phyloP scores from a whole-genome alignment of 129 eudicot genomes.

The Pseudognaphalium luteoalbum region DNA sequence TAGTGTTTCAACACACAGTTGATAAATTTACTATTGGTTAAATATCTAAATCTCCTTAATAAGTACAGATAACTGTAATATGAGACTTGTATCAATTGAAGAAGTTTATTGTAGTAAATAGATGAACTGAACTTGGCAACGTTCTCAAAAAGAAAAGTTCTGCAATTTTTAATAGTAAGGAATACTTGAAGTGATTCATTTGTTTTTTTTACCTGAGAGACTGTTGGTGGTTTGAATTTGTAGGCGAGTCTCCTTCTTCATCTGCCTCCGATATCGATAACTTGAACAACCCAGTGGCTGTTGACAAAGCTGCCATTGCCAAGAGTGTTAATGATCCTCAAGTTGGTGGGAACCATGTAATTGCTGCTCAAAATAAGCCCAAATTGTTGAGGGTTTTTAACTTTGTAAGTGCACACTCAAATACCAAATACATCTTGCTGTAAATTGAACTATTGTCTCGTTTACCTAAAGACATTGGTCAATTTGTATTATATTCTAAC shows the following conservation, averaged over 20 bases:
- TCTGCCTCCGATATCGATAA: constrained; percentile 98
- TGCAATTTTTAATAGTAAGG: neutral
- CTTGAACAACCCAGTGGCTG: constrained; percentile 63
- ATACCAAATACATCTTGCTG: neutral
- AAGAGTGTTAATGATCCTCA: constrained; percentile 76
- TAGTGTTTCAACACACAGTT: neutral
- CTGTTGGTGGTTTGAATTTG: constrained; percentile 17
- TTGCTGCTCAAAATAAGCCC: constrained; percentile 70
- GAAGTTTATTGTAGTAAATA: neutral
- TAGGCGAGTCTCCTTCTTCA: constrained; percentile 98
- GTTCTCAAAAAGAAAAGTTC: neutral
- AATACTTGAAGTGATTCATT: neutral
- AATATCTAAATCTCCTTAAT: neutral
- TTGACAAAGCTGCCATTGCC: constrained; percentile 61
- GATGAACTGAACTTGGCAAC: neutral
- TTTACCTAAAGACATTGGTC: neutral
- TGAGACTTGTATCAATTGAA: no score
- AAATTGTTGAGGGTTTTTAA: constrained; percentile 60
- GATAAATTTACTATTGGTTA: neutral
- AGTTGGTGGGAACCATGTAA: constrained; percentile 72
- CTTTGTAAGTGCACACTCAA: constrained; percentile 55
- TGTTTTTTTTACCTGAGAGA: neutral
- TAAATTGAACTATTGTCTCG: neutral
- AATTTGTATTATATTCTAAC: neutral
- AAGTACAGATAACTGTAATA: neutral